A percentile compares a stretch with the other conserved stretches of the same genome.
Evolutionary conservation across 768 basidiomycete genomes (phyloP).

Genomic region (Kwoniella pini): DNA sequence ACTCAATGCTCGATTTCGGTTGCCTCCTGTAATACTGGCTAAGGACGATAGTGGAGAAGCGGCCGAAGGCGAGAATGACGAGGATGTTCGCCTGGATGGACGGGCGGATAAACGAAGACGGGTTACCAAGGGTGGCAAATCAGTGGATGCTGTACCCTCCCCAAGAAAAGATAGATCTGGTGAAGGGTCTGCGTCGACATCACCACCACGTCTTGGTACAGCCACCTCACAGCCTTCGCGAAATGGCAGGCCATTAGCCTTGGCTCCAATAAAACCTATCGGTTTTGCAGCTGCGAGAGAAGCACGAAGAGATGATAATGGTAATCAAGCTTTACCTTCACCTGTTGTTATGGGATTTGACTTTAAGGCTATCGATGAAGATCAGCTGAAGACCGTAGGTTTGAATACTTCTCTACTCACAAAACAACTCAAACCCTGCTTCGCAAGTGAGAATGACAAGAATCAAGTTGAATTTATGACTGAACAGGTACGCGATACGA

Average conservation of each 20-base stretch:
- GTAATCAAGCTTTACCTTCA: constrained; percentile 25
- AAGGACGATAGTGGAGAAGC: constrained; percentile 8
- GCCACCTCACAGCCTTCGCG: neutral
- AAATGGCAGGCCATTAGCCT: neutral
- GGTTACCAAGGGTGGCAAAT: constrained; percentile 16
- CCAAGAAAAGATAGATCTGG: constrained; percentile 6
- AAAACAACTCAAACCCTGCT: neutral
- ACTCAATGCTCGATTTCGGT: neutral
- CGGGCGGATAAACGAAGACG: constrained; percentile 30
- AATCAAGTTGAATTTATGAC: constrained; percentile 12
- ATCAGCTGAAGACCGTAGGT: constrained; percentile 48
- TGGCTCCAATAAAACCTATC: constrained; percentile 45
- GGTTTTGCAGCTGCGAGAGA: constrained; percentile 47
- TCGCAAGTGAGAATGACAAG: neutral
- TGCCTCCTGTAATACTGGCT: neutral
- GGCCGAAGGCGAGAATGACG: constrained; percentile 14
- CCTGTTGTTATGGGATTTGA: constrained; percentile 53
- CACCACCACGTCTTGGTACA: neutral
- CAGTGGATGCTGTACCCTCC: constrained; percentile 5
- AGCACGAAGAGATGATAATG: constrained; percentile 31
- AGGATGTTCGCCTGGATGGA: neutral
- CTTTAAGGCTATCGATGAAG: constrained; percentile 41
- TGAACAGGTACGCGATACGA: constrained; percentile 46
- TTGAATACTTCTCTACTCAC: too few relatives aligned
- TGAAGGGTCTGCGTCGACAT: constrained; percentile 3